Base-by-base conservation (phyloP, 2,329 filamentous ascomycete species). In the Penicillium sp. region DNA sequence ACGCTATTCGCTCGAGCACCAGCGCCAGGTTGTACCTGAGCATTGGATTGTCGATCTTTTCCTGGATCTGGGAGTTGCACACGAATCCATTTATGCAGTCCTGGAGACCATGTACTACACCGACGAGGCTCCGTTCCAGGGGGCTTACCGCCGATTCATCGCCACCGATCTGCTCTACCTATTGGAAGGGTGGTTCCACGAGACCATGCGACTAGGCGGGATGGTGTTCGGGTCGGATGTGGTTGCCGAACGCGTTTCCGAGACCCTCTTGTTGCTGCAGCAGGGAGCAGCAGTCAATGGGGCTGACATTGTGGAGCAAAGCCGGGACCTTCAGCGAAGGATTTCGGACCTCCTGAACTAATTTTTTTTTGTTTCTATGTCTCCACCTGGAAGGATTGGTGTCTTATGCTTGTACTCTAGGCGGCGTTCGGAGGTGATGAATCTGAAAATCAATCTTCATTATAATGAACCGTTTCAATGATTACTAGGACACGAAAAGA, bases 91-190 rank as follows among this genome's bases (percentile, higher is more conserved):
- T 10, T 81, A 89, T 64, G 78, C 81, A 1, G 82, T 86, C 2
- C 76, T 90, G 10, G 87, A 90, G 68, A 76, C 78, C 27, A 83
- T 90, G 73, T 90, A 86, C 76, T 89, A 88, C 72, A 83, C 83
- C 37, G 85, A 88, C 61, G 84, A 88, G 65, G 77, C 82, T 6
- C 87, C 88, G 0, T 90, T 90, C 71, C 75, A 81, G 35, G 85
- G 84, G 4, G 72, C 77, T 4, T 83, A 84, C 55, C 79, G 84
- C 46, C 79, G 80, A 43, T 74, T 82, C 56, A 77, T 90, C 7
- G 84, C 84, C 3, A 79, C 80, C 26, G 86, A 89, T 69, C 81
- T 89, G 43, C 73, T 88, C 0, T 86, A 88, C 64, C 73, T 87
- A 3, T 77, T 87, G 4, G 76, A 82, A 55, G 76, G 79, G 54